Conservation (phyloP, 345 rosid species). For the Salix caprea region DNA sequence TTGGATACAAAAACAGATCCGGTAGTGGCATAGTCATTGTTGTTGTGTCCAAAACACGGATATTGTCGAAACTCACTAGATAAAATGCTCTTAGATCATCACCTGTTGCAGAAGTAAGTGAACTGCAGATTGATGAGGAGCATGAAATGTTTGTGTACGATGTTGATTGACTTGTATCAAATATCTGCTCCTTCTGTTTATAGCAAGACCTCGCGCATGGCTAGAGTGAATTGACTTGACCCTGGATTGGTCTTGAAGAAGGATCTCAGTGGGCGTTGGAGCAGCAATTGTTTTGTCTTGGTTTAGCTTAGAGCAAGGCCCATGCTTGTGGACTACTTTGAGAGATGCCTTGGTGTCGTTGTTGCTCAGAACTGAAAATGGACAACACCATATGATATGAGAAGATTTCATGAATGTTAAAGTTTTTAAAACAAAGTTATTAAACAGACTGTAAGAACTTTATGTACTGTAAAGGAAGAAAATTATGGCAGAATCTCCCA, state of each 20-base stretch:
- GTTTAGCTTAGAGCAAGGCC: constrained; percentile 48
- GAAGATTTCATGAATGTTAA: no score
- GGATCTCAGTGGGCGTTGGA: constrained; percentile 43
- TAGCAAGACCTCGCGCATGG: constrained; percentile 24
- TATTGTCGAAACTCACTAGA: no score
- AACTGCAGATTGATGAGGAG: constrained; percentile 35
- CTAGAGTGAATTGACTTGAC: constrained; percentile 56
- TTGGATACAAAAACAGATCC: no score
- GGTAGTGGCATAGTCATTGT: no score
- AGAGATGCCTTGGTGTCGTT: constrained; percentile 39
- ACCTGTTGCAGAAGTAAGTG: constrained; percentile 57
- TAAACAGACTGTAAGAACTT: no score
- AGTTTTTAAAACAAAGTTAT: no score
- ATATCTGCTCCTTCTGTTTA: constrained; percentile 17
- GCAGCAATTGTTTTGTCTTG: constrained; percentile 3
- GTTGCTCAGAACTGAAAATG: neutral
- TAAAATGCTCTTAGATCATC: no score
- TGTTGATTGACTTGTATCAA: constrained; percentile 25
- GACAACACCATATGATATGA: no score
- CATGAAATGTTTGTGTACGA: constrained; percentile 64
- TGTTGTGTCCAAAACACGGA: no score
- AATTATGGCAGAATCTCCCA: no score
- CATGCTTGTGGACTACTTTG: constrained; percentile 58
- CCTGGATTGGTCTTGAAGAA: constrained; percentile 55
- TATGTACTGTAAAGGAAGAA: no score